These are phyloP conservation scores for Aspergillus brunneoviolaceus DNA, from an alignment of 2,329 filamentous ascomycete genomes.

Conservation along the genomic window DNA sequence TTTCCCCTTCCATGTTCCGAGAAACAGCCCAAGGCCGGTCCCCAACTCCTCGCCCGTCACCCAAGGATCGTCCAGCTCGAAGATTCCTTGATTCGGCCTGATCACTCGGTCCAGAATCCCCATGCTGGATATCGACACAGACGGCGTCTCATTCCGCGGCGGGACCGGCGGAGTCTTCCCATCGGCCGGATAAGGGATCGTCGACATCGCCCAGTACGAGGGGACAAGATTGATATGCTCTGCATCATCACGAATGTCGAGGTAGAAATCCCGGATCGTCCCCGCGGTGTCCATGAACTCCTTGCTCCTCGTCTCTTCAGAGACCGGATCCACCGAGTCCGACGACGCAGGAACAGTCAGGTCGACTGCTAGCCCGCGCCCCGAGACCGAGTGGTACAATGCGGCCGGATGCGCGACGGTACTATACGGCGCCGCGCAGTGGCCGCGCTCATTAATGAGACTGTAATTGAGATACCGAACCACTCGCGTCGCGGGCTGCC, in stretches of 20 bases:
- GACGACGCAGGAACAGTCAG: constrained; percentile 14
- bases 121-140: constrained; percentile 25
- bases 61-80: constrained; percentile 42
- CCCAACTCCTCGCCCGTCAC: constrained; percentile 49
- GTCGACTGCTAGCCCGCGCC: constrained; percentile 21
- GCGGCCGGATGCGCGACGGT: constrained; percentile 18
- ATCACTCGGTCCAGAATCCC: constrained; percentile 38
- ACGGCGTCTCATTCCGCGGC: constrained; percentile 18
- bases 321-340: not conserved
- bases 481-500: constrained; percentile 4
- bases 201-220: constrained; percentile 22
- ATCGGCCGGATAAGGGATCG: constrained; percentile 18
- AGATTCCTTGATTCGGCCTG: constrained; percentile 19
- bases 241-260: constrained; percentile 18
- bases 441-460: constrained; percentile 24
- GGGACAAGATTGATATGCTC: constrained; percentile 22
- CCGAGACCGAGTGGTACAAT: constrained; percentile 28
- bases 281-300: constrained; percentile 16
- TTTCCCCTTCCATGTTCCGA: constrained; percentile 40
- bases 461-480: constrained; percentile 28
- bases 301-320: not conserved
- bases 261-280: constrained; percentile 21
- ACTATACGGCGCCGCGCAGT: constrained; percentile 22
- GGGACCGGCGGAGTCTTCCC: constrained; percentile 16
- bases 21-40: constrained; percentile 41